Conservation (phyloP, 768 basidiomycete genomes). For the Lactarius tabidus region DNA sequence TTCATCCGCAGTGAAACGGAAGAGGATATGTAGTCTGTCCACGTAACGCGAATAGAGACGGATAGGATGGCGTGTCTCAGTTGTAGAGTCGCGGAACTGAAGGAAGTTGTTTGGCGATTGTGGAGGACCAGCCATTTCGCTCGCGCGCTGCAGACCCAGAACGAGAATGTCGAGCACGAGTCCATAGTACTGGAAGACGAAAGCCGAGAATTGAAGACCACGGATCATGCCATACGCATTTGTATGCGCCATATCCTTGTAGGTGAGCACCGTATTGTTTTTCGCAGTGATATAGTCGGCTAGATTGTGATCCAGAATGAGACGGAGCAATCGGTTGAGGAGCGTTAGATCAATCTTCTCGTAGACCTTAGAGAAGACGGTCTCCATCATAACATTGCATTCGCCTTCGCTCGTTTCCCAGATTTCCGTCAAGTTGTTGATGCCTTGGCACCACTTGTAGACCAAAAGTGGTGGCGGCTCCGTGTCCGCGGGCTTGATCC, state of each 20-base stretch:
- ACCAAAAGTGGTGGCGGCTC: slow-evolving; percentile 96
- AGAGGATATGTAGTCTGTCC: slow-evolving; percentile 90
- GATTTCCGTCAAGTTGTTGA: slow-evolving; percentile 96
- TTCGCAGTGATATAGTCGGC: slow-evolving; percentile 99
- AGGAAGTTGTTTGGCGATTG: slow-evolving; percentile 98
- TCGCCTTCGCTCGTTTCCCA: slow-evolving; percentile 99
- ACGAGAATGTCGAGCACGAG: slow-evolving; percentile 93
- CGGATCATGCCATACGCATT: slow-evolving; percentile 97
- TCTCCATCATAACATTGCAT: slow-evolving; percentile 99
- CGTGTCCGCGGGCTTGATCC: slow-evolving; percentile 97
- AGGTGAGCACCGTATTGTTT: slow-evolving; percentile 94
- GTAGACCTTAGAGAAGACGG: slow-evolving; percentile 94
- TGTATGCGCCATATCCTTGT: slow-evolving; percentile 98
- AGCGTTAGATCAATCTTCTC: slow-evolving; percentile 98
- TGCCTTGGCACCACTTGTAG: slow-evolving; percentile 99
- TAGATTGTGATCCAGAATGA: slow-evolving; percentile 97
- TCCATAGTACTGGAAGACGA: slow-evolving; percentile 99
- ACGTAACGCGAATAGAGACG: slow-evolving; percentile 96
- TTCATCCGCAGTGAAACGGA: slow-evolving; percentile 97
- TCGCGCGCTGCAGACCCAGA: slow-evolving; percentile 94
- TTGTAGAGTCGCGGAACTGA: slow-evolving; percentile 91
- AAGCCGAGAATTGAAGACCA: slow-evolving; percentile 96
- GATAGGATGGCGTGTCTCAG: slow-evolving; percentile 97
- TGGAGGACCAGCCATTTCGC: slow-evolving; percentile 98
- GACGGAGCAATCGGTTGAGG: slow-evolving; percentile 89